phyloP scores from a whole-genome alignment of 208 protist genomes.

The Endotrypanum monterogeii region DNA sequence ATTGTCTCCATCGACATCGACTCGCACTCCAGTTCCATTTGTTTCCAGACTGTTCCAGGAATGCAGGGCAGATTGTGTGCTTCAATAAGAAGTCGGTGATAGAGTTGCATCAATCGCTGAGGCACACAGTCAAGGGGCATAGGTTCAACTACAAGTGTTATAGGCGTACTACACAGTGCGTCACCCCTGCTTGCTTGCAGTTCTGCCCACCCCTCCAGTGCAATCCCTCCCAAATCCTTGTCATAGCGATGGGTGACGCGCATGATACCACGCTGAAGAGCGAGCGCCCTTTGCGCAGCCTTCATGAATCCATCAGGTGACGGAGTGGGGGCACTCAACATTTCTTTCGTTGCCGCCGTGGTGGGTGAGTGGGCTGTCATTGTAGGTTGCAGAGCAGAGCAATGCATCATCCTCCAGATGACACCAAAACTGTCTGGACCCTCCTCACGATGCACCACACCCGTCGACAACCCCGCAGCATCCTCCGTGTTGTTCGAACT shows the following conservation, averaged over 20 bases:
- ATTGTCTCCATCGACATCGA: not conserved
- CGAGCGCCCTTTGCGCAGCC: slow-evolving; percentile 2
- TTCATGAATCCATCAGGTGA: slow-evolving; percentile 3
- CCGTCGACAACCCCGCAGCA: not conserved
- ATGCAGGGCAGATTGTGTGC: not conserved
- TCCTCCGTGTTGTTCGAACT: not conserved
- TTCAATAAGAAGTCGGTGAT: not conserved
- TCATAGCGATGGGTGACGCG: slow-evolving; percentile 11
- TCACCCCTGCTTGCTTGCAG: not conserved
- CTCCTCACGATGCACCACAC: slow-evolving; percentile 8
- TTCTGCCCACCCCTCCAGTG: slow-evolving; percentile 1
- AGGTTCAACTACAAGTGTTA: not conserved
- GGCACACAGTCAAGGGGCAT: slow-evolving; percentile 11
- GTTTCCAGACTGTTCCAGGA: not conserved
- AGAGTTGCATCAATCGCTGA: not conserved
- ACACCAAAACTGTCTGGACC: slow-evolving; percentile 12
- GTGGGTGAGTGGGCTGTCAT: not conserved
- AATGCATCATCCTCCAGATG: slow-evolving; percentile 8
- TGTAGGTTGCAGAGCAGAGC: not conserved
- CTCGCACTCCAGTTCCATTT: not conserved
- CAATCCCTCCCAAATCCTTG: not conserved
- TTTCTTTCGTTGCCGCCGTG: not conserved
- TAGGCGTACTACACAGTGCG: not conserved
- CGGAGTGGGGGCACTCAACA: not conserved
- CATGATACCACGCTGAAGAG: not conserved